These are phyloP conservation scores for Ascochyta pisi DNA, from an alignment of 2,329 filamentous ascomycete genomes.

Conservation along the genomic window DNA sequence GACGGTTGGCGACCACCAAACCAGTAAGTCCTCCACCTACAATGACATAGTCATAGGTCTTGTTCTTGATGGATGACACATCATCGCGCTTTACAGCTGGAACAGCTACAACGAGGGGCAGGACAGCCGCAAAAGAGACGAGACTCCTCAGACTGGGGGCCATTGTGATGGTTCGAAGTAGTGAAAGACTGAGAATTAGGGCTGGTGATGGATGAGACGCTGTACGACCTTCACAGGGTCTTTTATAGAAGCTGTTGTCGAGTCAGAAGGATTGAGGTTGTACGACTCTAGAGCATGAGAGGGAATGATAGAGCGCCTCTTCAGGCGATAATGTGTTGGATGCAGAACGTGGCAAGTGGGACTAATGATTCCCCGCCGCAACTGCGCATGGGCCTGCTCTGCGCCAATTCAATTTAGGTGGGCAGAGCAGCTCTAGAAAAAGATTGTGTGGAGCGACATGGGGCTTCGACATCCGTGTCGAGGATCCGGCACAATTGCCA, in stretches of 20 bases:
- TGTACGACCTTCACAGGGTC: neutral
- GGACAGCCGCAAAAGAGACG: conserved; percentile 1
- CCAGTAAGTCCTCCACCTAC: conserved; percentile 43
- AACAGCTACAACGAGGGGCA: conserved; percentile 3
- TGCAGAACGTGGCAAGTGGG: conserved; percentile 2
- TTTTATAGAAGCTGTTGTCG: conserved; percentile 3
- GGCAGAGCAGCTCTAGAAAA: neutral
- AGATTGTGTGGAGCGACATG: neutral
- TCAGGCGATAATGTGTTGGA: neutral
- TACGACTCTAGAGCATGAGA: conserved; percentile 6
- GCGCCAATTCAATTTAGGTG: neutral
- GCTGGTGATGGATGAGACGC: neutral
- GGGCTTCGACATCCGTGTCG: neutral
- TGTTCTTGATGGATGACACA: conserved; percentile 3
- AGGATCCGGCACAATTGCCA: conserved; percentile 1
- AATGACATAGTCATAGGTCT: conserved; percentile 42
- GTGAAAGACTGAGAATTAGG: neutral
- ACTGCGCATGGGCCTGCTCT: neutral
- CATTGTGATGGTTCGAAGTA: neutral
- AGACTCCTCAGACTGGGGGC: conserved; percentile 9
- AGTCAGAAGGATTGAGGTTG: conserved; percentile 4
- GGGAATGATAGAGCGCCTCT: conserved; percentile 1
- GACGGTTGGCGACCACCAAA: conserved; percentile 38
- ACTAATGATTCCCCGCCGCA: neutral
- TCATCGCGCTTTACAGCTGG: neutral